These are phyloP conservation scores for Kazachstania taianensis DNA, from an alignment of 805 yeast species.

Conservation along the genomic window DNA sequence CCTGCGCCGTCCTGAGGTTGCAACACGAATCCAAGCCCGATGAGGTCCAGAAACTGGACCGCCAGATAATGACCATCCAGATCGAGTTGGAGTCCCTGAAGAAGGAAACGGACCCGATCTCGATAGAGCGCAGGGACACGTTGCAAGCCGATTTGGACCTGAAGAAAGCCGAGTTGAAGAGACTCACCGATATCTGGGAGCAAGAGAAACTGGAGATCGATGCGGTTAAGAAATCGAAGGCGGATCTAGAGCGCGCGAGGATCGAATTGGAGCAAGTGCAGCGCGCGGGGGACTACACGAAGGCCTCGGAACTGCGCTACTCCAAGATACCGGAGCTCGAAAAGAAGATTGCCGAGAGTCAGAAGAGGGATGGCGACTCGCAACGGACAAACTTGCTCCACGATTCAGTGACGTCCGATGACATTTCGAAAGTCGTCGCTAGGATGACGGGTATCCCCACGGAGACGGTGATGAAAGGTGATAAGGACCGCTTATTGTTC, in stretches of 20 bases:
- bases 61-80: constrained; percentile 85
- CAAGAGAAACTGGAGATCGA: constrained; percentile 69
- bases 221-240: constrained; percentile 65
- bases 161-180: constrained; percentile 54
- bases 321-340: constrained; percentile 77
- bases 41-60: constrained; percentile 78
- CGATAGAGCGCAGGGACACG: constrained; percentile 66
- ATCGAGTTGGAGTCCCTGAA: constrained; percentile 89
- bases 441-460: constrained; percentile 96
- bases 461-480: constrained; percentile 84
- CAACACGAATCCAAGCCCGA: constrained; percentile 98
- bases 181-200: constrained; percentile 82
- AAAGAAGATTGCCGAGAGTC: constrained; percentile 40
- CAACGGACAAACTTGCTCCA: constrained; percentile 34
- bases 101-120: constrained; percentile 82
- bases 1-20: constrained; percentile 85
- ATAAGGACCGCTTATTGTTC: constrained; percentile 75
- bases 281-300: constrained; percentile 75
- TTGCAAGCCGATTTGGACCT: constrained; percentile 55
- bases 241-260: constrained; percentile 74
- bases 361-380: constrained; percentile 32
- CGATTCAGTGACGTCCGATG: constrained; percentile 90
- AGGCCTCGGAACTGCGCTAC: constrained; percentile 84
- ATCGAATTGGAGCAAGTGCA: constrained; percentile 74
- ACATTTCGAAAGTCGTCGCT: constrained; percentile 84